Conservation (phyloP, 148 eudicot genomes). For the Suaeda aralocaspica region DNA sequence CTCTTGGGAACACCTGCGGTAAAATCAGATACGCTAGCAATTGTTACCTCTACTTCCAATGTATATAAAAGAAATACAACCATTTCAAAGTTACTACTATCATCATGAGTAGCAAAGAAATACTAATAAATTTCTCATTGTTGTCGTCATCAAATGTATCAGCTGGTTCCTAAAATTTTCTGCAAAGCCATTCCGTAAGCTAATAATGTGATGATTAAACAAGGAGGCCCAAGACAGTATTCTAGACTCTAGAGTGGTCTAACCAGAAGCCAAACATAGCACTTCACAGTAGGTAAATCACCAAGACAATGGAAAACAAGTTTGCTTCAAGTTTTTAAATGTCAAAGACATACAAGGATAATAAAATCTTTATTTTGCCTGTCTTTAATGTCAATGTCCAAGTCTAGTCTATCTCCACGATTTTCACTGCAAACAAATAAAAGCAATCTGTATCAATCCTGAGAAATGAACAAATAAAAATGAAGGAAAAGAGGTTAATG, state of each 20-base stretch:
- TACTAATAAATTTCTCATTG: not conserved
- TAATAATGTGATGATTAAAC: not conserved
- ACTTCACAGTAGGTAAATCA: not conserved
- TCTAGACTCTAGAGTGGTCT: not conserved
- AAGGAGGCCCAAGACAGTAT: not conserved
- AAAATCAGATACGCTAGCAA: no score
- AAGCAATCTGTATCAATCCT: constrained; percentile 10
- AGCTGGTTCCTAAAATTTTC: not conserved
- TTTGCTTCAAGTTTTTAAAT: not conserved
- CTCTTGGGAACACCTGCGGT: no score
- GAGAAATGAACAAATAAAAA: not conserved
- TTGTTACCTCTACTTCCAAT: not conserved
- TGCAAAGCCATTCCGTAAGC: not conserved
- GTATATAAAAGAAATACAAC: not conserved
- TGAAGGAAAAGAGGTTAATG: no score
- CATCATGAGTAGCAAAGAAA: no score
- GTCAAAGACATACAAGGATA: constrained; percentile 59
- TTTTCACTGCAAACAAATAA: constrained; percentile 53
- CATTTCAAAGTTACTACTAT: not conserved
- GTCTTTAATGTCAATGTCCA: constrained; percentile 66
- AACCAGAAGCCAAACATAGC: constrained; percentile 2
- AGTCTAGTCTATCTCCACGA: constrained; percentile 72
- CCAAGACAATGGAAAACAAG: not conserved
- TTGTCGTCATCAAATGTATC: not conserved
- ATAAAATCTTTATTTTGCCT: constrained; percentile 57